Conservation (phyloP, 306 rosid species). For the Cucurbita pepo region DNA sequence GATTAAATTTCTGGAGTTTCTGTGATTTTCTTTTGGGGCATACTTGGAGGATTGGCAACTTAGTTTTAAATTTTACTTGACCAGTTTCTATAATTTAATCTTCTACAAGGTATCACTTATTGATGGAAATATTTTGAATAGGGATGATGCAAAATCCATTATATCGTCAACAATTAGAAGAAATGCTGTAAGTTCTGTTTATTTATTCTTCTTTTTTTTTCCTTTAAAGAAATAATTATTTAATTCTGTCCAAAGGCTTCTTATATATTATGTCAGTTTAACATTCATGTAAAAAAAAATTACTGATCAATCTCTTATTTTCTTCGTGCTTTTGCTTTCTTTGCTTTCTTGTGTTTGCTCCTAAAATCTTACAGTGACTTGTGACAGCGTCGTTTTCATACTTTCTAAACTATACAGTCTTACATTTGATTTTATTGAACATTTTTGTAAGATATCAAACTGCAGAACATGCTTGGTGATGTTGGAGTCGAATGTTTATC, state of each 20-base stretch:
- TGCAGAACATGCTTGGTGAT: neutral
- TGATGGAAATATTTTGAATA: slow-evolving; percentile 10
- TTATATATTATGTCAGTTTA: neutral
- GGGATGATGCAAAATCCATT: slow-evolving; percentile 97
- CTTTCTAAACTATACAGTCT: neutral
- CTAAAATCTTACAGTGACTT: neutral
- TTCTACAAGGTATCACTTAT: neutral
- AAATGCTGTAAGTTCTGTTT: slow-evolving; percentile 66
- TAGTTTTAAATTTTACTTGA: neutral
- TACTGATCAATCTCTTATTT: neutral
- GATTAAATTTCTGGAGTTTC: neutral
- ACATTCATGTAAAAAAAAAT: neutral
- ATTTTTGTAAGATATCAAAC: neutral
- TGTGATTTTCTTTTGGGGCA: neutral
- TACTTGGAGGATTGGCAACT: neutral
- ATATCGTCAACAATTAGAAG: slow-evolving; percentile 93
- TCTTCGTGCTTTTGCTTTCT: neutral
- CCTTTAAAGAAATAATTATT: neutral
- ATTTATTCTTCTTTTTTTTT: neutral
- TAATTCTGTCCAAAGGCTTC: neutral
- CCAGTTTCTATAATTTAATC: neutral
- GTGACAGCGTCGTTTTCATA: neutral
- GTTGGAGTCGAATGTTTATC: neutral
- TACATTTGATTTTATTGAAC: neutral
- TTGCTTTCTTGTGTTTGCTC: neutral